Evolutionary conservation across 2,329 filamentous ascomycete species (phyloP), one percentile per base, ranked within the genome.

Genomic region (Chrysoporthe puriensis): DNA sequence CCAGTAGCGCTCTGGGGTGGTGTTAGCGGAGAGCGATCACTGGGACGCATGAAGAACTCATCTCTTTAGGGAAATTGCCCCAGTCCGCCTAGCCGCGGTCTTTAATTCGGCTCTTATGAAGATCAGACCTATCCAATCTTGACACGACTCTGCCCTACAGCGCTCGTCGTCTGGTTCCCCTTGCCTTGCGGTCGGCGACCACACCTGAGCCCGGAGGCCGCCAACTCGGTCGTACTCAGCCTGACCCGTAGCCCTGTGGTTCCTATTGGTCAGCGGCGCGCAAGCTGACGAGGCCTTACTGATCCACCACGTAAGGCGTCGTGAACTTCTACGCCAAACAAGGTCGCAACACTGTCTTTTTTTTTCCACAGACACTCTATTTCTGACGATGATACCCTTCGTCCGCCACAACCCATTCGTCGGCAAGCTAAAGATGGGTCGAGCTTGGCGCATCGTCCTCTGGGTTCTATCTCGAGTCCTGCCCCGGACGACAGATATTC

Each of bases 11-110:
- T 48, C 26, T 40, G 13, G 50, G 50, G 44, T 56, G 48, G 16
- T 42, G 26, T 21, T 26, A 36, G 40, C 44, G 56, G 63, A 43
- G 44, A 46, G 61, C 66, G 44, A 57, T 67, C 70, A 70, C 71
- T 73, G 68, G 26, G 61, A 75, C 75, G 81, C 81, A 83, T 84
- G 73, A 83, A 77, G 77, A 80, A 71, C 73, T 73, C 73, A 72
- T 74, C 77, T 74, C 69, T 63, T 78, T 81, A 80, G 78, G 81
- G 81, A 83, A 82, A 81, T 81, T 80, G 74, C 75, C 76, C 74
- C 73, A 66, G 69, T 71, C 68, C 75, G 72, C 78, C 50, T 65
- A 21, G 61, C 66, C 73, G 71, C 73, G 73, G 73, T 71, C 76
- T 74, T 79, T 79, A 80, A 72, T 67, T 76, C 74, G 73, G 75